Percentiles rank a stretch among this genome's conserved stretches.
Evolutionary conservation across 345 rosid genomes (phyloP).

Genomic region (Citrus maxima): DNA sequence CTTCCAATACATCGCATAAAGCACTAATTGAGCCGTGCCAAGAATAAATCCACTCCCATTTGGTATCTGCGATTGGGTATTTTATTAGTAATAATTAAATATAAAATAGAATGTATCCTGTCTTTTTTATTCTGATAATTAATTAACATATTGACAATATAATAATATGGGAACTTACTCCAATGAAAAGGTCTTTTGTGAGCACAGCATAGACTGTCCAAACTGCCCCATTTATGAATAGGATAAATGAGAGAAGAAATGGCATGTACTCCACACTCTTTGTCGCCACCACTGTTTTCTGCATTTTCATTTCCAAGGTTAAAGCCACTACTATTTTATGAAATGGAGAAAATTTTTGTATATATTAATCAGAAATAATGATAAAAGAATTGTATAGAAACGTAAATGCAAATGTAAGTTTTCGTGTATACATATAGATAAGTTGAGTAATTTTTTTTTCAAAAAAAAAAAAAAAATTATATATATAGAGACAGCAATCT

Average conservation of each 20-base stretch:
- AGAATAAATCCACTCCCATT: conserved; percentile 52
- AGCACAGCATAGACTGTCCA: conserved; percentile 56
- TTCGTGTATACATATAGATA: too few species aligned
- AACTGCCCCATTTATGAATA: conserved; percentile 47
- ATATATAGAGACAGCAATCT: too few species aligned
- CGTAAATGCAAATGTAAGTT: background rate
- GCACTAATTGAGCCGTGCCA: conserved; percentile 40
- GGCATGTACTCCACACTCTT: conserved; percentile 66
- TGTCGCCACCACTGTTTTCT: conserved; percentile 51
- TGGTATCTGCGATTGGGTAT: conserved; percentile 34
- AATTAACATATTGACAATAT: background rate
- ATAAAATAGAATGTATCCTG: too few species aligned
- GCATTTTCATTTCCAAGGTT: background rate
- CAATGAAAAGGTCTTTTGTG: conserved; percentile 40
- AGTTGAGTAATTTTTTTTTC: too few species aligned
- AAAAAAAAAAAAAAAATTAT: too few species aligned
- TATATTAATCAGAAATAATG: background rate
- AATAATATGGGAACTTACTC: conserved; percentile 30
- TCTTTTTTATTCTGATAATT: too few species aligned
- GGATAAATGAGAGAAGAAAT: conserved; percentile 40
- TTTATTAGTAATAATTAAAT: too few species aligned
- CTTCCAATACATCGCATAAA: conserved; percentile 43
- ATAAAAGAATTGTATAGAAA: background rate
- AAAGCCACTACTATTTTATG: background rate
- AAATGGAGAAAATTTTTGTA: background rate